These are phyloP conservation scores for Coemansia sp. DNA, from an alignment of 192 early-diverging fungal species.

Conservation along the genomic window DNA sequence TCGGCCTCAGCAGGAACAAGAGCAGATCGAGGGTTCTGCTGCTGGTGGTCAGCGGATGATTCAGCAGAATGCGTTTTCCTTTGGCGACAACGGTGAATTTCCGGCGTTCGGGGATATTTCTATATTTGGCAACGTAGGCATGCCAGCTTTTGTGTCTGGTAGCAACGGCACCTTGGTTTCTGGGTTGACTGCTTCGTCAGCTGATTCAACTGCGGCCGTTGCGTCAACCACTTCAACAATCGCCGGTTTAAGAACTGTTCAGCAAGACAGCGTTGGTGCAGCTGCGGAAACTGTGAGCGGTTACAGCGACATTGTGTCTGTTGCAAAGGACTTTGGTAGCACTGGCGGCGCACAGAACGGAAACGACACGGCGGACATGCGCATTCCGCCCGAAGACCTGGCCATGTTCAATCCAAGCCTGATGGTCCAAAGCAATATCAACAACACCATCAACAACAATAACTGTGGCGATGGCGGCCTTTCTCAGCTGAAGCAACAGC, in stretches of 20 bases:
- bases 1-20: conserved; percentile 4
- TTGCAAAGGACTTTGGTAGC: background rate
- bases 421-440: conserved; percentile 15
- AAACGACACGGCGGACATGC: conserved; percentile 10
- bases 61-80: background rate
- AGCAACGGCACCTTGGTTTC: conserved; percentile 7
- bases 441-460: conserved; percentile 10
- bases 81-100: background rate
- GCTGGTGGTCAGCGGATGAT: background rate
- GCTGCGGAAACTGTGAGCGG: background rate
- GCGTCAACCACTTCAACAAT: background rate
- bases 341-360: background rate
- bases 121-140: background rate
- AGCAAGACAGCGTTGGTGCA: background rate
- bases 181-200: background rate
- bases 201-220: background rate
- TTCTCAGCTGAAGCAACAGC: conserved; percentile 6
- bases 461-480: background rate
- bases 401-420: conserved; percentile 25
- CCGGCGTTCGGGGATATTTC: conserved; percentile 4
- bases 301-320: background rate
- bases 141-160: background rate
- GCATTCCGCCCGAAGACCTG: conserved; percentile 27
- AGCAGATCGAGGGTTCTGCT: background rate
- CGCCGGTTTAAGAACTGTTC: background rate